These are phyloP conservation scores for Venturia nashicola DNA, from an alignment of 2,329 filamentous ascomycete genomes.

Conservation along the genomic window DNA sequence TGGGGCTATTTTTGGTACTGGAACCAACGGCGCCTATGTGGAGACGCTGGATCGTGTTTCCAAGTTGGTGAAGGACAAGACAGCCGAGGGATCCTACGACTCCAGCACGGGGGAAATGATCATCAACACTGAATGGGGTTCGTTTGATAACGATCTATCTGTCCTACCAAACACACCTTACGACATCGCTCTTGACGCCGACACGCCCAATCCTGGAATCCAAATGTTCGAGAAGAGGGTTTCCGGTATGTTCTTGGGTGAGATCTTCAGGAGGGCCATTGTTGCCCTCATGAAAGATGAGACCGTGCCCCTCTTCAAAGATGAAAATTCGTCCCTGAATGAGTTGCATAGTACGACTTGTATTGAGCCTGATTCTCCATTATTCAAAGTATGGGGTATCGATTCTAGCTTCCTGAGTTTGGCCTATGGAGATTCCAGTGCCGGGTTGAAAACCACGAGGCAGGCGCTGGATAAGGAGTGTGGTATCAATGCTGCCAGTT, in stretches of 20 bases:
- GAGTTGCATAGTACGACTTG: constrained; percentile 55
- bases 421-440: constrained; percentile 66
- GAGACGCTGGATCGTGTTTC: constrained; percentile 80
- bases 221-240: constrained; percentile 99
- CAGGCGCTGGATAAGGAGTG: constrained; percentile 67
- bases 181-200: constrained; percentile 64
- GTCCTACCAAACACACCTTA: constrained; percentile 78
- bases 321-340: constrained; percentile 60
- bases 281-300: constrained; percentile 59
- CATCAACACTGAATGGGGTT: constrained; percentile 96
- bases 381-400: constrained; percentile 76
- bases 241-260: constrained; percentile 95
- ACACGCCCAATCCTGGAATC: constrained; percentile 80
- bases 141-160: constrained; percentile 87
- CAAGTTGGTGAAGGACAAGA: constrained; percentile 46
- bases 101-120: constrained; percentile 84
- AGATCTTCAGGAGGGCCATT: constrained; percentile 73
- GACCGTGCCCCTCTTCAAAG: constrained; percentile 59
- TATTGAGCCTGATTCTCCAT: constrained; percentile 50
- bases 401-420: constrained; percentile 85
- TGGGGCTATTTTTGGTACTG: constrained; percentile 96
- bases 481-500: constrained; percentile 60
- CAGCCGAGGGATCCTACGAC: constrained; percentile 51
- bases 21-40: constrained; percentile 94
- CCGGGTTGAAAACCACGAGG: constrained; percentile 59